phyloP scores from a whole-genome alignment of 176 grass and related monocot species.

The Zoysia pacifica region DNA sequence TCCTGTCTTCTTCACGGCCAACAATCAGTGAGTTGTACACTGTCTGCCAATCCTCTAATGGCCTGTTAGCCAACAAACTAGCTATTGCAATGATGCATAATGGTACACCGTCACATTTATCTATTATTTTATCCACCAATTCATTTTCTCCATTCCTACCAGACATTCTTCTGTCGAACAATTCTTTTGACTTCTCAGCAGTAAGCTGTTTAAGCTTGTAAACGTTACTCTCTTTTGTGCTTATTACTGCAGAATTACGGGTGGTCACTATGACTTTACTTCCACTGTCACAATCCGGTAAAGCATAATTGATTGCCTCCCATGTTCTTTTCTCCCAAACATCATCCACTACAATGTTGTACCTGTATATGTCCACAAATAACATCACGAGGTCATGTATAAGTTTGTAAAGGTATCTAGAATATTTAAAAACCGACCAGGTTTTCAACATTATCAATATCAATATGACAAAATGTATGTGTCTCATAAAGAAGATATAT shows the following conservation, averaged over 20 bases:
- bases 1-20: neutral
- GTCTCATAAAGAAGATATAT: too few relatives aligned
- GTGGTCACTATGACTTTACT: neutral
- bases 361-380: neutral
- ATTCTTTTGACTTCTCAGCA: neutral
- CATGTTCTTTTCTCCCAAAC: neutral
- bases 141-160: neutral
- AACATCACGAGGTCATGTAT: neutral
- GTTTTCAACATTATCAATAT: too few relatives aligned
- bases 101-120: constrained; percentile 10
- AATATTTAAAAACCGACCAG: neutral
- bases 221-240: neutral
- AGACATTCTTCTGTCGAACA: constrained; percentile 3
- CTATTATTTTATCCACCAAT: neutral
- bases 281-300: neutral
- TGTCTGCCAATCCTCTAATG: neutral
- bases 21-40: neutral
- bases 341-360: neutral
- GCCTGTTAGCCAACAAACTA: constrained; percentile 19
- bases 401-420: neutral
- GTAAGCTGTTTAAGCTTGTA: constrained; percentile 1
- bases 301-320: neutral
- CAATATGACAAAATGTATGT: too few relatives aligned
- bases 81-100: constrained; percentile 18
- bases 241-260: neutral